These are phyloP conservation scores for Ambrosia trifida DNA, from an alignment of 129 eudicot species.

Conservation along the genomic window DNA sequence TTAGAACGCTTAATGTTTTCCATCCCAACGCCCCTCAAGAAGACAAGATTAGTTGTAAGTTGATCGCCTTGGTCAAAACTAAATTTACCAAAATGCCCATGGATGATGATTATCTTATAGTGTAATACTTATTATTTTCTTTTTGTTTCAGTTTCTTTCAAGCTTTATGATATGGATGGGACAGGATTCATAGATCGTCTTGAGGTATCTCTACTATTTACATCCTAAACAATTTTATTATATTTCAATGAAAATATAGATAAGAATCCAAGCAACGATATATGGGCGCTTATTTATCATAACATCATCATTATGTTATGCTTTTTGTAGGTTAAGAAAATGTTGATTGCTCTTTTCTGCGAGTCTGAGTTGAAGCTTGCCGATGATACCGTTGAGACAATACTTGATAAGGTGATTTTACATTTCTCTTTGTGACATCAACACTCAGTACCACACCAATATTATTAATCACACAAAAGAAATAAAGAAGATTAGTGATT, in stretches of 20 bases:
- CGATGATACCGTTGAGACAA: conserved; percentile 83
- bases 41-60: conserved; percentile 88
- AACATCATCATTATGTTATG: conserved; percentile 24
- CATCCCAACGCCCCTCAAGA: conserved; percentile 96
- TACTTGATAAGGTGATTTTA: conserved; percentile 75
- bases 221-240: background rate
- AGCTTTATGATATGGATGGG: conserved; percentile 89
- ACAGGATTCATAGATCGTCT: conserved; percentile 96
- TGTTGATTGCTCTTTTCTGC: conserved; percentile 86
- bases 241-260: background rate
- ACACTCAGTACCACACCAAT: background rate
- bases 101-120: conserved; percentile 7
- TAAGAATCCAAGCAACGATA: background rate
- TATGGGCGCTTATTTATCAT: background rate
- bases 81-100: background rate
- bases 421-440: background rate
- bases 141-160: conserved; percentile 70
- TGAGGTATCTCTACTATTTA: conserved; percentile 54
- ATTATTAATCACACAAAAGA: background rate
- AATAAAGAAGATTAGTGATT: background rate
- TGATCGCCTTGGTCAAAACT: background rate
- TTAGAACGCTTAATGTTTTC: conserved; percentile 82
- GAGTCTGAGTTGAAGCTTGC: conserved; percentile 94
- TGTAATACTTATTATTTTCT: conserved; percentile 1
- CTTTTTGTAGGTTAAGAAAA: conserved; percentile 82